Percentiles rank a stretch among this genome's conserved stretches.
phyloP scores from a whole-genome alignment of 768 basidiomycete genomes.

The Trametes gibbosa region DNA sequence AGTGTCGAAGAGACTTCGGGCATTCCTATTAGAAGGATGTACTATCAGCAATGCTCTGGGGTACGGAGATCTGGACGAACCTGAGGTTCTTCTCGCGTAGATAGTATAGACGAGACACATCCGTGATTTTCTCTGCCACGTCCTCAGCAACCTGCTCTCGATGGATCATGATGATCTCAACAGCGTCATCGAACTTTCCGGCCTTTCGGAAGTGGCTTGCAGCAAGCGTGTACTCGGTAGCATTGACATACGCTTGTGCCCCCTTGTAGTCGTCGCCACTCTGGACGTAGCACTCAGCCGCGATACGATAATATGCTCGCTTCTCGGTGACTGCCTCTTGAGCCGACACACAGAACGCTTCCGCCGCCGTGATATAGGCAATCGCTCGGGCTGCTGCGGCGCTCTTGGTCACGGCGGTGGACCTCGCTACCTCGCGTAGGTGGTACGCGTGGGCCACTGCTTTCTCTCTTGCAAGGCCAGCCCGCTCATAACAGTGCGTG shows the following conservation, averaged over 20 bases:
- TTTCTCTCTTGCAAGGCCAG: slow-evolving; percentile 40
- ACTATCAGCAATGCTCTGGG: background rate
- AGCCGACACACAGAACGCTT: slow-evolving; percentile 47
- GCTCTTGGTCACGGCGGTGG: slow-evolving; percentile 23
- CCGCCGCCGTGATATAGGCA: slow-evolving; percentile 46
- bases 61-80: slow-evolving; percentile 8
- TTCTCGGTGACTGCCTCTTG: slow-evolving; percentile 28
- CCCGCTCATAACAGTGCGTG: slow-evolving; percentile 51
- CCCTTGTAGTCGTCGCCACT: slow-evolving; percentile 36
- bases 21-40: slow-evolving; percentile 38
- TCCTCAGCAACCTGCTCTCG: slow-evolving; percentile 29
- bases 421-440: slow-evolving; percentile 50
- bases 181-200: slow-evolving; percentile 52
- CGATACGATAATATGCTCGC: slow-evolving; percentile 25
- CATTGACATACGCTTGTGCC: slow-evolving; percentile 42
- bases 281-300: slow-evolving; percentile 26
- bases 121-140: slow-evolving; percentile 37
- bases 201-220: slow-evolving; percentile 49
- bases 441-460: slow-evolving; percentile 51
- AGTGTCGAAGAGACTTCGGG: slow-evolving; percentile 44
- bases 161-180: slow-evolving; percentile 42
- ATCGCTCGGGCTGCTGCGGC: slow-evolving; percentile 25
- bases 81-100: slow-evolving; percentile 34
- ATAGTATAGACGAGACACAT: slow-evolving; percentile 46
- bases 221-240: slow-evolving; percentile 42